Evolutionary conservation across 495 filamentous ascomycete genomes (phyloP).

Genomic region (Lasiosphaeria miniovina): DNA sequence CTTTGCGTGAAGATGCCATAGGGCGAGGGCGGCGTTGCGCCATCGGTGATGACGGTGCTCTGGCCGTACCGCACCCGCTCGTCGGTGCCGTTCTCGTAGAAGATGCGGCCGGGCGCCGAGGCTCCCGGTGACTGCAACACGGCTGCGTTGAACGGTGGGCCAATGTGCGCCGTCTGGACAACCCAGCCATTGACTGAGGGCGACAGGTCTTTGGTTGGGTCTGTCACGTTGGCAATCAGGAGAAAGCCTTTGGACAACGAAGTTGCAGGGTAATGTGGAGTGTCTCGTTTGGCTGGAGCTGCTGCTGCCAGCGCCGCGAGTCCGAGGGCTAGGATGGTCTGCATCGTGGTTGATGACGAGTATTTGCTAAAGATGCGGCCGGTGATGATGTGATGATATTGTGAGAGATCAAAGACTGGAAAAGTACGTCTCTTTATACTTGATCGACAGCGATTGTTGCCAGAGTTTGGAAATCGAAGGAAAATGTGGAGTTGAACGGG

Average conservation of each 20-base stretch:
- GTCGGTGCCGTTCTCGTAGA: constrained; percentile 38
- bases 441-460: background rate
- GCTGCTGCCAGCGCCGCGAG: background rate
- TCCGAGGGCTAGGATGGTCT: background rate
- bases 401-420: background rate
- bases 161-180: constrained; percentile 29
- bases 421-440: background rate
- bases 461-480: background rate
- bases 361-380: background rate
- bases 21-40: constrained; percentile 31
- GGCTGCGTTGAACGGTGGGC: constrained; percentile 32
- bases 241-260: constrained; percentile 26
- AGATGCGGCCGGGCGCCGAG: constrained; percentile 21
- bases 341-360: background rate
- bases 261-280: background rate
- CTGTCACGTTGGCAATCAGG: constrained; percentile 29
- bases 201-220: constrained; percentile 21
- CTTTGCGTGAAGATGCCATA: constrained; percentile 24
- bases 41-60: constrained; percentile 31
- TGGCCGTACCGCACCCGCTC: constrained; percentile 13
- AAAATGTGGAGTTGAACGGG: background rate
- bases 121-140: background rate
- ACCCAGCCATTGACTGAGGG: constrained; percentile 25
- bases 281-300: background rate
- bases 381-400: background rate